Evolutionary conservation across 2,329 filamentous ascomycete genomes (phyloP), one percentile per base, ranked within the genome.

Genomic region (Cercospora sp.): DNA sequence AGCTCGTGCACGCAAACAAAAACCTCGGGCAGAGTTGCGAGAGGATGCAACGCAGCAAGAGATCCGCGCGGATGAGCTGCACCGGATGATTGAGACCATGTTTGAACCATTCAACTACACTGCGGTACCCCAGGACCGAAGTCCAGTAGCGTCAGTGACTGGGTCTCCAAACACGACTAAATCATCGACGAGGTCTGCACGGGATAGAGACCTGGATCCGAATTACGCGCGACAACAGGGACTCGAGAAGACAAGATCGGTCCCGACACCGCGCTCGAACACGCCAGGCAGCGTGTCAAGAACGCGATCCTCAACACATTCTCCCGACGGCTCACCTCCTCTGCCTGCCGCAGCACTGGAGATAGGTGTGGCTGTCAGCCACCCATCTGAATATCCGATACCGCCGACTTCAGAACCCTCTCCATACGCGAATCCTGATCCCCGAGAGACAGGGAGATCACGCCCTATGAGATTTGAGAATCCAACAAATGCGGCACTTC

Each of bases 51-150:
- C 94, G 0, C 92, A 93, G 51, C 94, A 96, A 79, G 94, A 99
- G 79, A 97, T 97, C 66, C 87, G 94, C 24, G 93, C 97, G 74
- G 94, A 99, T 70, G 94, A 97, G 79, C 85, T 98, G 24, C 95
- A 98, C 79, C 89, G 89, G 71, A 91, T 96, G 87, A 97, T 99
- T 70, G 95, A 99, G 80, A 91, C 88, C 4, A 91, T 97, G 76
- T 99, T 98, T 77, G 89, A 91, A 78, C 92, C 94, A 0, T 99
- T 98, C 79, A 95, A 99, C 79, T 99, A 99, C 80, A 97, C 94
- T 0, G 82, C 90, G 3, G 89, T 92, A 21, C 91, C 89, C 3
- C 94, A 93, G 75, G 89, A 90, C 86, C 93, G 84, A 61, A 72
- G 66, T 51, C 75, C 74, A 3, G 68, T 74, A 16, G 63, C 57